These are phyloP conservation scores for Tricladium varicosporioides DNA, from an alignment of 2,329 filamentous ascomycete genomes.

Conservation along the genomic window DNA sequence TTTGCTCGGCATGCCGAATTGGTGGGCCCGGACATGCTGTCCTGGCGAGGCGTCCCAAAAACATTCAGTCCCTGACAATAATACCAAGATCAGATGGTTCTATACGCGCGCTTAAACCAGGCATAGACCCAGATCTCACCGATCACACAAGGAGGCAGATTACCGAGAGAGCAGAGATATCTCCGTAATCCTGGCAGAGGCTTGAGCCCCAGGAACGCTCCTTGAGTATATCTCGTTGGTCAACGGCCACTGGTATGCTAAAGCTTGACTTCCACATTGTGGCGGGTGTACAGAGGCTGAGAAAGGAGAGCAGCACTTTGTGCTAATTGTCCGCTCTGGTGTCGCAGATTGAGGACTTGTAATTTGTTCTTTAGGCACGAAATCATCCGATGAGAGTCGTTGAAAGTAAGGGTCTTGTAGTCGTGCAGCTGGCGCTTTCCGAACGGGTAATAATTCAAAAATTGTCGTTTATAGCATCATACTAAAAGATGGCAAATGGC, in stretches of 20 bases:
- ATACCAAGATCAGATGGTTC: background rate
- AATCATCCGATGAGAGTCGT: background rate
- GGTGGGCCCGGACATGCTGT: background rate
- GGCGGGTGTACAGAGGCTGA: background rate
- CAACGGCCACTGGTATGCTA: background rate
- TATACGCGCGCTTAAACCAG: background rate
- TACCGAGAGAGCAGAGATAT: background rate
- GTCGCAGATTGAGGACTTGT: background rate
- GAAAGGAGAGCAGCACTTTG: background rate
- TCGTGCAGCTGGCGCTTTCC: too few relatives aligned
- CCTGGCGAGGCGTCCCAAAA: background rate
- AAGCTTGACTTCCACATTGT: background rate
- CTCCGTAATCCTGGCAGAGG: background rate
- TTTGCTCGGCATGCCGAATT: background rate
- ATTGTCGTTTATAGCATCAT: too few relatives aligned
- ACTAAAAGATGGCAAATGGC: background rate
- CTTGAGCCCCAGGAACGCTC: background rate
- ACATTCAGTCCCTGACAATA: background rate
- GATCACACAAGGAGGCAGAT: slow-evolving; percentile 1
- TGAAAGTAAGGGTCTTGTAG: background rate
- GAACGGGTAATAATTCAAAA: too few relatives aligned
- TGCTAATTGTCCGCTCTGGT: background rate
- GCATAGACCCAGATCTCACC: background rate
- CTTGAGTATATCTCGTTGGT: background rate
- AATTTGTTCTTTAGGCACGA: background rate